Evolutionary conservation across 2,329 filamentous ascomycete species (phyloP), one percentile per base, ranked within the genome.

Genomic region (Penicillium sp.): DNA sequence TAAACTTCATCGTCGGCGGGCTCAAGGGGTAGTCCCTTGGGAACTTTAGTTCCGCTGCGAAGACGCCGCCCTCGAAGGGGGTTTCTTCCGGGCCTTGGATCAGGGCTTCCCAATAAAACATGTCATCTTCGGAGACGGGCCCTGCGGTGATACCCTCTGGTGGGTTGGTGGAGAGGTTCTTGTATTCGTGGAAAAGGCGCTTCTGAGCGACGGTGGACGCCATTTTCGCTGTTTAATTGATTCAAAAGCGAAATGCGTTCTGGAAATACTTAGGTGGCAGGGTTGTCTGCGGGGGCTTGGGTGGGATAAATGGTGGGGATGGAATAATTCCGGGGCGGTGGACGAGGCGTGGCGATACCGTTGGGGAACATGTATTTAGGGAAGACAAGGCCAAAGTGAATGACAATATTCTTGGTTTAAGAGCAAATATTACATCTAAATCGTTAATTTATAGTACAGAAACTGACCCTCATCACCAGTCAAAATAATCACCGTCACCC

Each of bases 141-240:
- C 94, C 94, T 16, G 94, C 94, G 56, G 90, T 96, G 77, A 99
- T 97, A 73, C 94, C 94, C 59, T 97, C 93, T n/a, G 93, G 93
- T 0, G 93, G 91, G 76, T 95, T 94, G 69, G 91, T 93, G 60
- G 91, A 94, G 60, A 99, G 87, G 60, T 89, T 86, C 70, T 90
- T 90, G 81, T 99, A 99, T 80, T 99, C 94, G 77, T 93, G 90
- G 72, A 97, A 91, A 65, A 99, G 89, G 40, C 94, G 91, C 65
- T 86, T 86, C 39, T 83, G 81, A 42, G 84, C 84, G 31, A 85
- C 81, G 45, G 77, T 76, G 4, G 79, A 72, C 45, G 69, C 66
- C 79, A 81, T 81, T 39, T 47, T 35, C 12, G 5, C 29, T 58
- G 34, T 18, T n/a, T n/a, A 32, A 50, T 50, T 27, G 32, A 32